Percentiles rank a stretch among this genome's conserved stretches.
phyloP scores from a whole-genome alignment of 768 basidiomycete genomes.

The Trametes coccinea region DNA sequence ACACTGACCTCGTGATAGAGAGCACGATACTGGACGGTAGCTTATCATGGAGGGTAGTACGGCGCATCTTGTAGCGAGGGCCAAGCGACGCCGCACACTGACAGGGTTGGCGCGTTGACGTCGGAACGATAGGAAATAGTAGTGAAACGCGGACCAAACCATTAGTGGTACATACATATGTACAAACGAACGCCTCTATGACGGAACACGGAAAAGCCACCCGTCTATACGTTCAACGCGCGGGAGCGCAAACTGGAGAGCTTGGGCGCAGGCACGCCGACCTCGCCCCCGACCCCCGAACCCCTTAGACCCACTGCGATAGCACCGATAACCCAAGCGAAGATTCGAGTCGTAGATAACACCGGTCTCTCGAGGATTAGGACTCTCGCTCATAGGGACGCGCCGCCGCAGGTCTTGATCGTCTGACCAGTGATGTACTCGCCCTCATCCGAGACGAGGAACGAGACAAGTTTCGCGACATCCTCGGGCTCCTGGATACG shows the following conservation, averaged over 20 bases:
- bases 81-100: background rate
- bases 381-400: constrained; percentile 24
- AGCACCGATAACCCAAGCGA: no score
- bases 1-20: no score
- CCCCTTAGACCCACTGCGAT: background rate
- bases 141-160: background rate
- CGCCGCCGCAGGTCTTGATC: constrained; percentile 35
- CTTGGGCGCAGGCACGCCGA: constrained; percentile 11
- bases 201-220: background rate
- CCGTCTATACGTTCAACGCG: background rate
- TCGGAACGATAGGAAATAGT: constrained; percentile 4
- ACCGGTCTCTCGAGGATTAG: background rate
- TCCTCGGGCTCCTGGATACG: constrained; percentile 36
- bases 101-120: background rate
- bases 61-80: background rate
- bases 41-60: background rate
- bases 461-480: constrained; percentile 37
- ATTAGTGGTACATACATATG: constrained; percentile 14
- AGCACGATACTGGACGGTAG: no score
- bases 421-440: constrained; percentile 38
- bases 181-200: constrained; percentile 1
- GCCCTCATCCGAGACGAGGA: constrained; percentile 34
- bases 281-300: constrained; percentile 14
- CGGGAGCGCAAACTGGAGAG: background rate
- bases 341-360: no score